A percentile compares a stretch with the other conserved stretches of the same genome.
Evolutionary conservation across 208 protist species (phyloP).

Genomic region (Leishmania tarentolae): DNA sequence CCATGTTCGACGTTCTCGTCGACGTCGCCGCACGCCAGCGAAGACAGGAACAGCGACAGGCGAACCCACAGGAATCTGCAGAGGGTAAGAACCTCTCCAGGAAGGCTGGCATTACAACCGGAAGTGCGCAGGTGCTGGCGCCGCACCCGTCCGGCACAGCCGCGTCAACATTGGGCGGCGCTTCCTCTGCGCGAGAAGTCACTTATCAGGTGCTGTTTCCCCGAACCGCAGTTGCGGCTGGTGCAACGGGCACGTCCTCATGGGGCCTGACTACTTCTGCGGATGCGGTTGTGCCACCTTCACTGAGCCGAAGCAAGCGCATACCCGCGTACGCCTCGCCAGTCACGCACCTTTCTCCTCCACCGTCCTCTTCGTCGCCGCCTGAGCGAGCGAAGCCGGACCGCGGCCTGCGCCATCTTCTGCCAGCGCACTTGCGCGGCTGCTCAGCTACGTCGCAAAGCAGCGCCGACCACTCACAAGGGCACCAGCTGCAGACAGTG

Average conservation of each 20-base stretch:
- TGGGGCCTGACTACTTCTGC: background rate
- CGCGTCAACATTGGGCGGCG: background rate
- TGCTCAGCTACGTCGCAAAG: background rate
- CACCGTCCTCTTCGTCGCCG: background rate
- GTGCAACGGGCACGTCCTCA: background rate
- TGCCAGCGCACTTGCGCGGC: constrained; percentile 31
- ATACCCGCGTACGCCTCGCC: too few relatives aligned
- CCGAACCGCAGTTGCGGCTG: background rate
- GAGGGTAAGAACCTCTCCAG: background rate
- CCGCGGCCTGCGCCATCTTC: constrained; percentile 47
- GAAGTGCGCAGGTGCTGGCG: background rate
- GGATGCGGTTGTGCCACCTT: background rate
- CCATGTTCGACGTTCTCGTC: constrained; percentile 72
- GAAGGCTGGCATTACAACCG: background rate
- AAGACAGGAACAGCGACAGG: background rate
- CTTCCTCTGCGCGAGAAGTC: constrained; percentile 9
- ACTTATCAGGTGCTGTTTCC: constrained; percentile 27
- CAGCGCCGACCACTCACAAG: background rate
- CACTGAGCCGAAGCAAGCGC: background rate
- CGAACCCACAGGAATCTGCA: background rate
- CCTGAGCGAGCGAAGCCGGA: constrained; percentile 24
- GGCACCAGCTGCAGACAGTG: background rate
- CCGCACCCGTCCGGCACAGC: background rate
- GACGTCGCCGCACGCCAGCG: constrained; percentile 14
- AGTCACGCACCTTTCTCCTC: background rate